Percentiles rank a stretch among this genome's conserved stretches.
Evolutionary conservation across 345 rosid genomes (phyloP).

Genomic region (Eucalyptus sideroxylon): DNA sequence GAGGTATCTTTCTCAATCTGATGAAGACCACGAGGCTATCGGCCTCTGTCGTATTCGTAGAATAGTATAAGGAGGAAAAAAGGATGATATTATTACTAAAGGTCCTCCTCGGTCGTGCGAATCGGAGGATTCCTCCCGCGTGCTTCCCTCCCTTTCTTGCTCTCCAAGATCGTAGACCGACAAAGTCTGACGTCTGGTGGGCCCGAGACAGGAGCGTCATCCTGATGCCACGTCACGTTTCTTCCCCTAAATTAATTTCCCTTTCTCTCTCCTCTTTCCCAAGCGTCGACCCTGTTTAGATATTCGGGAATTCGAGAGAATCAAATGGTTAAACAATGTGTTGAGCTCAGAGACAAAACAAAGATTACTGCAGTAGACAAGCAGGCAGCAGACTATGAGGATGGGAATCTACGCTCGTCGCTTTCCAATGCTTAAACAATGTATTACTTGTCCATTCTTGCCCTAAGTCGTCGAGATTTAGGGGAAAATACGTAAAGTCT

Average conservation of each 20-base stretch:
- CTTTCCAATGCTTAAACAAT: not conserved
- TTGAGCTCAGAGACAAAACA: not conserved
- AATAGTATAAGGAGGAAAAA: not conserved
- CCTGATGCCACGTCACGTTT: too few species aligned
- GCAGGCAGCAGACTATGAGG: not conserved
- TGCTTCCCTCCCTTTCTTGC: not conserved
- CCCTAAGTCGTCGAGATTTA: not conserved
- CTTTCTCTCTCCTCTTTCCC: not conserved
- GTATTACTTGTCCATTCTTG: too few species aligned
- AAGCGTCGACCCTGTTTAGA: not conserved
- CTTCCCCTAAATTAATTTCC: too few species aligned
- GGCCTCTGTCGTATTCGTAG: not conserved
- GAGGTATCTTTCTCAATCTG: not conserved
- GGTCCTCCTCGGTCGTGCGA: not conserved
- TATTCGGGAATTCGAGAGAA: not conserved
- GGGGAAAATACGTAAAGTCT: not conserved
- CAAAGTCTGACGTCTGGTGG: not conserved
- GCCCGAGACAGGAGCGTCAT: too few species aligned
- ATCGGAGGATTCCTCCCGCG: not conserved
- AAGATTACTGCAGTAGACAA: not conserved
- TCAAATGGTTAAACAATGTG: not conserved
- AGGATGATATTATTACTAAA: too few species aligned
- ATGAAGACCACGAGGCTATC: not conserved
- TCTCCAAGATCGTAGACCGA: not conserved
- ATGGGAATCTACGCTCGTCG: not conserved